Conservation (phyloP, 257 asterid genomes). For the Schizonepeta tenuifolia region DNA sequence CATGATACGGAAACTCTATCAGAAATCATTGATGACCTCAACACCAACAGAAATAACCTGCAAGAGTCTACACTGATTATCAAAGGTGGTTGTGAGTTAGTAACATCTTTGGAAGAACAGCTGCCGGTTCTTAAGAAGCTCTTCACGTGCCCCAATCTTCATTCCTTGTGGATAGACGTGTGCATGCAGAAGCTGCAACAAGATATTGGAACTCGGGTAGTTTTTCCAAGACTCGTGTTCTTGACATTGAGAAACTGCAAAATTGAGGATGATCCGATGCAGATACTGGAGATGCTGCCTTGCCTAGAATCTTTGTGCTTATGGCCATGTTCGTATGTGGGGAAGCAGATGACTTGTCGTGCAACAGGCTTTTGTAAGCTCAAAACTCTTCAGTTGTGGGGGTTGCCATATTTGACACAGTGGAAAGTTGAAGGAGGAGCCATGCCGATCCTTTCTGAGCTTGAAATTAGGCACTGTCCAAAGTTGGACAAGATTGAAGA, state of each 20-base stretch:
- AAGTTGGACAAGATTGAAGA: conserved; percentile 8
- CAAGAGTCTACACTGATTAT: conserved; percentile 6
- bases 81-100: conserved; percentile 2
- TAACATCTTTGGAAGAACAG: not conserved
- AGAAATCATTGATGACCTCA: conserved; percentile 13
- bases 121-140: not conserved
- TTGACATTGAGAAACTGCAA: not conserved
- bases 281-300: conserved; percentile 12
- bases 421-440: conserved; percentile 21
- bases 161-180: conserved; percentile 20
- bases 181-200: not conserved
- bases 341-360: not conserved
- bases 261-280: conserved; percentile 12
- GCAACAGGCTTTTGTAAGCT: conserved; percentile 7
- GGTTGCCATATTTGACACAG: not conserved
- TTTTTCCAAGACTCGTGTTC: not conserved
- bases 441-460: conserved; percentile 10
- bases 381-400: not conserved
- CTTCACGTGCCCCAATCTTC: conserved; percentile 10
- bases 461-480: conserved; percentile 2
- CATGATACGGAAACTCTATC: conserved; percentile 10
- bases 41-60: not conserved
- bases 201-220: not conserved
- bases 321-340: conserved; percentile 13
- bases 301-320: conserved; percentile 2